A percentile compares a stretch with the other conserved stretches of the same genome.
These are phyloP conservation scores for Leccinum barrowsii DNA, from an alignment of 768 basidiomycete species.

Conservation along the genomic window DNA sequence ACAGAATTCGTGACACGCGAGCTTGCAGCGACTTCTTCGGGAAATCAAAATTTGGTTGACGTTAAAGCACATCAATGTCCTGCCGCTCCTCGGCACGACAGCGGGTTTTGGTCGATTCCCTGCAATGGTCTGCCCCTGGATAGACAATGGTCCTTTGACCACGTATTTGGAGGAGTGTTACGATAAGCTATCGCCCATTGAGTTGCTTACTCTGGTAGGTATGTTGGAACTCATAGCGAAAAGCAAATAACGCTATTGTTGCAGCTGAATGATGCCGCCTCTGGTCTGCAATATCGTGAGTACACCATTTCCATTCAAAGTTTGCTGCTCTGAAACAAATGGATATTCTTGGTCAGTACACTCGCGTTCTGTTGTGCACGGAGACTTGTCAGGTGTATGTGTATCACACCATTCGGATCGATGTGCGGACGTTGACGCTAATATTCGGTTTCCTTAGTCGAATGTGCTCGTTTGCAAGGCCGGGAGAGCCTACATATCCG, in stretches of 20 bases:
- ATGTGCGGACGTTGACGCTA: not conserved
- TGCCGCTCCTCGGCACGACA: constrained; percentile 15
- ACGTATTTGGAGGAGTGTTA: constrained; percentile 17
- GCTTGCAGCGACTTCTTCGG: constrained; percentile 23
- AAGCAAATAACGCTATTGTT: not conserved
- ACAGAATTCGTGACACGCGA: not conserved
- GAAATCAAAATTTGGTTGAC: constrained; percentile 28
- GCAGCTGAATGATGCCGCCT: constrained; percentile 18
- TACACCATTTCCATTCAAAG: not conserved
- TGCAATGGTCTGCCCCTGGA: constrained; percentile 31
- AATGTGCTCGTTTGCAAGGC: constrained; percentile 17
- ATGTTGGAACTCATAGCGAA: not conserved
- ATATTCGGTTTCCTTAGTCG: constrained; percentile 1
- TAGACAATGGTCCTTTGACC: constrained; percentile 22
- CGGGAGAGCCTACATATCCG: constrained; percentile 25
- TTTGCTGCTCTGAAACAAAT: not conserved
- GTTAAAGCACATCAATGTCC: constrained; percentile 23
- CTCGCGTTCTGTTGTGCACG: constrained; percentile 15
- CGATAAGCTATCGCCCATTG: constrained; percentile 3
- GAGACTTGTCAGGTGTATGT: constrained; percentile 23
- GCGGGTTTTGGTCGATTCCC: constrained; percentile 25
- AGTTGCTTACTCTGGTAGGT: constrained; percentile 8
- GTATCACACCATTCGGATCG: not conserved
- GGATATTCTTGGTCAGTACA: constrained; percentile 8
- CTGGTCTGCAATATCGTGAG: constrained; percentile 20